Evolutionary conservation across 1,284 basidiomycete species (phyloP).

Genomic region (Vanrija humicola): DNA sequence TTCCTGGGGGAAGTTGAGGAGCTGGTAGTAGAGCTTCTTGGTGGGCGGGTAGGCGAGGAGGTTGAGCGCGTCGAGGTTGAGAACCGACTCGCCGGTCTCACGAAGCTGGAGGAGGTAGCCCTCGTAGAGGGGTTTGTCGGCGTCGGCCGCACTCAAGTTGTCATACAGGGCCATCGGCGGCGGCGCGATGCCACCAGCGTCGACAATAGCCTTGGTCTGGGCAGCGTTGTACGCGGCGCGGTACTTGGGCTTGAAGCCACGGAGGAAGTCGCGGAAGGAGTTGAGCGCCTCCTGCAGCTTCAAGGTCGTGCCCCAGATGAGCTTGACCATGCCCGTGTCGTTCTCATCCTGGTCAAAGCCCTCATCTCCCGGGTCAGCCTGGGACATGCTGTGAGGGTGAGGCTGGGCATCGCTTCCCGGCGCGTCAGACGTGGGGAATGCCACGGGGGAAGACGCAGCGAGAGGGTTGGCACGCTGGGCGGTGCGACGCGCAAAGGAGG

Average conservation of each 20-base stretch:
- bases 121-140: slow-evolving; percentile 73
- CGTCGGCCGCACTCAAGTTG: slow-evolving; percentile 59
- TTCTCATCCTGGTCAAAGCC: slow-evolving; percentile 21
- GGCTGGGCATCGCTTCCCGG: slow-evolving; percentile 43
- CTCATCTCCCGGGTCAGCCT: not conserved
- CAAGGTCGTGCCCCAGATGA: slow-evolving; percentile 96
- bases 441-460: slow-evolving; percentile 1
- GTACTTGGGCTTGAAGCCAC: slow-evolving; percentile 92
- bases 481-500: slow-evolving; percentile 38
- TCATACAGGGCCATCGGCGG: slow-evolving; percentile 45
- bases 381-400: slow-evolving; percentile 55
- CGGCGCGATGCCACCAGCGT: slow-evolving; percentile 33
- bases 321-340: slow-evolving; percentile 67
- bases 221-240: slow-evolving; percentile 61
- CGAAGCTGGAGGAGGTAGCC: slow-evolving; percentile 81
- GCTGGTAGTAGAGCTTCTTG: slow-evolving; percentile 71
- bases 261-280: slow-evolving; percentile 81
- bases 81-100: slow-evolving; percentile 80
- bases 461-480: slow-evolving; percentile 6
- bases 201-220: slow-evolving; percentile 42
- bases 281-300: slow-evolving; percentile 87
- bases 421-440: not conserved
- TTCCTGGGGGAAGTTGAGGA: slow-evolving; percentile 93
- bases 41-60: slow-evolving; percentile 82
- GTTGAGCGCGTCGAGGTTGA: slow-evolving; percentile 88